A percentile compares a stretch with the other conserved stretches of the same genome.
These are phyloP conservation scores for Vitellaria paradoxa DNA, from an alignment of 179 eudicot species.

Conservation along the genomic window DNA sequence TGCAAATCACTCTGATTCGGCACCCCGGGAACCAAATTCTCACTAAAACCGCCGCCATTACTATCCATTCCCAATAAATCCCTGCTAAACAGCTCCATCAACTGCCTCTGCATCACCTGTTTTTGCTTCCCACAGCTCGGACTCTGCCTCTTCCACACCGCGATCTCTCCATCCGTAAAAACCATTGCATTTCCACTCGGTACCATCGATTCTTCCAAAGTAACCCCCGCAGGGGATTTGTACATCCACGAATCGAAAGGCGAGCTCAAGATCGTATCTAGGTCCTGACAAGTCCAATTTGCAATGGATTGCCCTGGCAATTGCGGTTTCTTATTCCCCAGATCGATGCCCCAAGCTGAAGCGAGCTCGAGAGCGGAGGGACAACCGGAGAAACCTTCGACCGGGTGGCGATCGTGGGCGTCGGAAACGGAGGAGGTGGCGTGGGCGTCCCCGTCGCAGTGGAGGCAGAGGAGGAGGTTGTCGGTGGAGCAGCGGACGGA, in stretches of 20 bases:
- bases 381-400: conserved; percentile 53
- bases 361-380: conserved; percentile 57
- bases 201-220: conserved; percentile 9
- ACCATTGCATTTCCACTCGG: conserved; percentile 1
- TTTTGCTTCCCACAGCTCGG: conserved; percentile 11
- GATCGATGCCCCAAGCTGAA: conserved; percentile 45
- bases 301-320: not conserved
- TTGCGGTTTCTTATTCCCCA: conserved; percentile 16
- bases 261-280: no score
- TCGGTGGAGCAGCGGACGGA: conserved; percentile 42
- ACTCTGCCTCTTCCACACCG: not conserved
- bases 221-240: not conserved
- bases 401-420: conserved; percentile 34
- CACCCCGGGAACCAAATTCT: conserved; percentile 35
- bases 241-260: conserved; percentile 12
- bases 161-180: not conserved
- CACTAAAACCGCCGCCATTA: not conserved
- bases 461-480: conserved; percentile 47
- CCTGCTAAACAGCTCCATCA: conserved; percentile 6
- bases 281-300: not conserved
- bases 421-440: conserved; percentile 17
- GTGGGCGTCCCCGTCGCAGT: conserved; percentile 54
- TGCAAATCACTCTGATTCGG: conserved; percentile 18
- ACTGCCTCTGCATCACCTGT: conserved; percentile 5
- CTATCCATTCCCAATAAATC: conserved; percentile 10